These are phyloP conservation scores for Clausena lansium DNA, from an alignment of 345 rosid species.

Conservation along the genomic window DNA sequence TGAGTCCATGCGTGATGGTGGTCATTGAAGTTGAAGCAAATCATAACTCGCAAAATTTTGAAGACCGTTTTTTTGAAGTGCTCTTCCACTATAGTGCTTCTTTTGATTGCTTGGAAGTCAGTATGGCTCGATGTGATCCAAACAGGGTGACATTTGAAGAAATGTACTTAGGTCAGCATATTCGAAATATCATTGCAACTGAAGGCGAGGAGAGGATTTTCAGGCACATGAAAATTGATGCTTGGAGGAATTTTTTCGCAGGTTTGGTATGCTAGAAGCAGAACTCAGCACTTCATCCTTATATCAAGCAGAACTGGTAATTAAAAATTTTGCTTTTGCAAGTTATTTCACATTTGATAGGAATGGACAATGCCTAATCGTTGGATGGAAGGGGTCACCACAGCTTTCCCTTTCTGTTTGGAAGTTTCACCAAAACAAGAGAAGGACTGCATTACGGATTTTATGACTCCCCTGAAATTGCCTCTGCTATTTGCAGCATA, in stretches of 20 bases:
- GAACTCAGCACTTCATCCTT: slow-evolving; percentile 19
- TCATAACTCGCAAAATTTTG: not conserved
- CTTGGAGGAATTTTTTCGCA: slow-evolving; percentile 8
- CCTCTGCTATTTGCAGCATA: too few relatives aligned
- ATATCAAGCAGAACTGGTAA: slow-evolving; percentile 13
- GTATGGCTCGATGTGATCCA: not conserved
- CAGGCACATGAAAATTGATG: slow-evolving; percentile 14
- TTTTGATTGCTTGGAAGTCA: slow-evolving; percentile 10
- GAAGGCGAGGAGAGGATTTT: slow-evolving; percentile 16
- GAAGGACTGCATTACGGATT: too few relatives aligned
- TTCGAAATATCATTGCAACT: slow-evolving; percentile 6
- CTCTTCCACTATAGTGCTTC: not conserved
- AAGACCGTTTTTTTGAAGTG: slow-evolving; percentile 1
- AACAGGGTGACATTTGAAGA: slow-evolving; percentile 3
- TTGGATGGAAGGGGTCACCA: too few relatives aligned
- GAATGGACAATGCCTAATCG: slow-evolving; percentile 8
- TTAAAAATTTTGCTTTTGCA: slow-evolving; percentile 6
- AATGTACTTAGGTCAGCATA: slow-evolving; percentile 6
- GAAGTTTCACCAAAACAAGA: too few relatives aligned
- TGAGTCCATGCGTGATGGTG: slow-evolving; percentile 5
- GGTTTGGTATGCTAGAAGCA: slow-evolving; percentile 13
- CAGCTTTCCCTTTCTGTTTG: too few relatives aligned
- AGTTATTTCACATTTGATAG: not conserved
- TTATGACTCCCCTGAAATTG: too few relatives aligned
- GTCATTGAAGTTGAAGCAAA: not conserved